phyloP scores from a whole-genome alignment of 805 yeast genomes.

The Maudiozyma saulgeensis region DNA sequence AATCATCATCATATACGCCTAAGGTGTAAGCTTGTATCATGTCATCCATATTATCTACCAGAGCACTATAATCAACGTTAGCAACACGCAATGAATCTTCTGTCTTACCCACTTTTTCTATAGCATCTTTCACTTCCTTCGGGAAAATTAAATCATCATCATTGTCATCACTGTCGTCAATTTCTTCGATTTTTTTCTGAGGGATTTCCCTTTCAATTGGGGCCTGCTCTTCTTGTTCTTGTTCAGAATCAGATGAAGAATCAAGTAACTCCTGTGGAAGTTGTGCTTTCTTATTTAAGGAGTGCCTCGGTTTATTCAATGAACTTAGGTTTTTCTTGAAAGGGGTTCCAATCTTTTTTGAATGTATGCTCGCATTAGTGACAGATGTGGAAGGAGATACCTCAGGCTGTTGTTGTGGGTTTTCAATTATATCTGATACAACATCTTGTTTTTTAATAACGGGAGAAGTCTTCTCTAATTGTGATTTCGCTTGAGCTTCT shows the following conservation, averaged over 20 bases:
- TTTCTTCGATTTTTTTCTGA: slow-evolving; percentile 2
- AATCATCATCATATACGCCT: slow-evolving; percentile 55
- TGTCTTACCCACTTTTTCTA: slow-evolving; percentile 4
- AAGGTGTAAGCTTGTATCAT: slow-evolving; percentile 53
- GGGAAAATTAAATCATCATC: slow-evolving; percentile 8
- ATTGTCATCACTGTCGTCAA: not conserved
- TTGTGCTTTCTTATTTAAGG: not conserved
- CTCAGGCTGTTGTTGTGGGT: not conserved
- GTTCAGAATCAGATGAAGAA: slow-evolving; percentile 1
- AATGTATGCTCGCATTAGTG: slow-evolving; percentile 1
- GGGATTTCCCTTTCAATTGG: not conserved
- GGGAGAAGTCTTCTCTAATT: not conserved
- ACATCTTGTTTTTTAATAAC: not conserved
- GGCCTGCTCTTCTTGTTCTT: slow-evolving; percentile 3
- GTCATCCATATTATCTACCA: slow-evolving; percentile 41
- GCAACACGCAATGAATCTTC: slow-evolving; percentile 14
- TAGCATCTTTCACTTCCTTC: slow-evolving; percentile 6
- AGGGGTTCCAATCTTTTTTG: not conserved
- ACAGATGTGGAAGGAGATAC: too few relatives aligned
- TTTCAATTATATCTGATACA: slow-evolving; percentile 1
- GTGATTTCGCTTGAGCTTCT: not conserved
- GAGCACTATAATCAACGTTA: slow-evolving; percentile 32
- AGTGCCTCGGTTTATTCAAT: slow-evolving; percentile 1
- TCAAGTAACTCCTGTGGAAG: slow-evolving; percentile 9
- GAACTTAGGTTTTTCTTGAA: slow-evolving; percentile 8